phyloP scores from a whole-genome alignment of 345 rosid species.

The Camelina sativa region DNA sequence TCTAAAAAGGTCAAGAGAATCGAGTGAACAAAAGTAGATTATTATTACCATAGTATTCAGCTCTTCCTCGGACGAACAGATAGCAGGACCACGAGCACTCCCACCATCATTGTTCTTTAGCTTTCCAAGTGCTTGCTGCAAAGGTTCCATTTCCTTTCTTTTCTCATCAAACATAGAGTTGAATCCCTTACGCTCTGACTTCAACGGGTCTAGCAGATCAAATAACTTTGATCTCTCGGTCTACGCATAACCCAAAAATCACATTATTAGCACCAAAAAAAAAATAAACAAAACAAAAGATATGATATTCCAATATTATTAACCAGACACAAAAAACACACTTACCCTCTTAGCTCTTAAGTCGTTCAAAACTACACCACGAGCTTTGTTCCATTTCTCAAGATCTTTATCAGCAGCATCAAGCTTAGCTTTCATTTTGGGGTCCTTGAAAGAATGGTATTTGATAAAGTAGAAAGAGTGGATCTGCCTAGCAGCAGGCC shows the following conservation, averaged over 20 bases:
- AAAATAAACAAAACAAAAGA: not conserved
- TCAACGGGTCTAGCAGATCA: constrained; percentile 49
- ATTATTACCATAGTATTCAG: constrained; percentile 73
- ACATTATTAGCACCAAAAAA: not conserved
- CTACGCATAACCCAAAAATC: constrained; percentile 29
- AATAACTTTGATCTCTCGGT: constrained; percentile 55
- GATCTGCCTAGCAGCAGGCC: constrained; percentile 77
- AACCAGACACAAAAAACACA: constrained; percentile 7
- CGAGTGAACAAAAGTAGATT: not conserved
- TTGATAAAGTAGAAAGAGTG: constrained; percentile 68
- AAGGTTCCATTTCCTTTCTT: constrained; percentile 77
- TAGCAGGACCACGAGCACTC: constrained; percentile 39
- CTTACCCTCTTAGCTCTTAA: constrained; percentile 71
- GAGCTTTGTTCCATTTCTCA: constrained; percentile 49
- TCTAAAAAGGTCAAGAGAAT: constrained; percentile 3
- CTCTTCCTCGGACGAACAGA: constrained; percentile 96
- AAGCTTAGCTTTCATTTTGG: constrained; percentile 63
- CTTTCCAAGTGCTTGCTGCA: constrained; percentile 89
- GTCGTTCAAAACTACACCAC: constrained; percentile 50
- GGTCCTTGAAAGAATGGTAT: constrained; percentile 60
- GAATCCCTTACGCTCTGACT: constrained; percentile 58
- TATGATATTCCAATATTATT: not conserved
- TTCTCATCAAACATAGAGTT: constrained; percentile 63
- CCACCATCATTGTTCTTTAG: constrained; percentile 53
- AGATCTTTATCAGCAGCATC: constrained; percentile 73